Conservation (phyloP, 176 grass and related monocot species). For the Oropetium thomaeum region DNA sequence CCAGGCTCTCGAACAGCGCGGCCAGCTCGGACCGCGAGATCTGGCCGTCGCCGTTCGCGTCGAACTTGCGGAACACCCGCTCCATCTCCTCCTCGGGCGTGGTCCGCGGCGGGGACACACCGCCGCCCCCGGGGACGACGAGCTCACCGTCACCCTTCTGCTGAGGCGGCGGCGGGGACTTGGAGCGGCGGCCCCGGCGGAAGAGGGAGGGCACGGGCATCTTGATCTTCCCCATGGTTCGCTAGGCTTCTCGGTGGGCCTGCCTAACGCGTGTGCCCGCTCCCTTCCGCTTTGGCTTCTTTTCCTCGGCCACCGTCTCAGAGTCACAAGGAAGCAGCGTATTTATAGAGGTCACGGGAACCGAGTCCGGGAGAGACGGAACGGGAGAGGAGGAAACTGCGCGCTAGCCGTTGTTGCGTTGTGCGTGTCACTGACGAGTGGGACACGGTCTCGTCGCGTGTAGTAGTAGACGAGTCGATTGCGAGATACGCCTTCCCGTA, state of each 20-base stretch:
- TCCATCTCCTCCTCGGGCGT: conserved; percentile 62
- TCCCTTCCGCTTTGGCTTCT: too few relatives aligned
- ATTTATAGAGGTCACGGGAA: background rate
- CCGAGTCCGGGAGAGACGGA: background rate
- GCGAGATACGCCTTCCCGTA: too few relatives aligned
- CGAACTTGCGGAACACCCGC: conserved; percentile 86
- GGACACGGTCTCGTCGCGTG: background rate
- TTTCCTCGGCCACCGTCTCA: too few relatives aligned
- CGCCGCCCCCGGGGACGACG: background rate
- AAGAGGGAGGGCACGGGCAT: conserved; percentile 66
- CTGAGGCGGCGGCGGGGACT: conserved; percentile 12
- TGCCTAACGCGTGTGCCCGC: too few relatives aligned
- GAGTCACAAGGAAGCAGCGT: background rate
- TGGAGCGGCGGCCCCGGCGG: conserved; percentile 49
- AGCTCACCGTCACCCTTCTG: background rate
- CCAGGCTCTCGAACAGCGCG: conserved; percentile 64
- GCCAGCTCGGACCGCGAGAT: conserved; percentile 82
- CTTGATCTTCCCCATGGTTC: conserved; percentile 78
- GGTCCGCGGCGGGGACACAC: background rate
- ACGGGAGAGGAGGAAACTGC: background rate
- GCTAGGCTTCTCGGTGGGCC: too few relatives aligned
- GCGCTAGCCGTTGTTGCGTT: background rate
- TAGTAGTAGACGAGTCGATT: too few relatives aligned
- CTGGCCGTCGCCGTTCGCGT: conserved; percentile 84
- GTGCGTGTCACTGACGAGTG: background rate